These are phyloP conservation scores for Dendrocalamus sinicus DNA, from an alignment of 176 grass and related monocot genomes.

Conservation along the genomic window DNA sequence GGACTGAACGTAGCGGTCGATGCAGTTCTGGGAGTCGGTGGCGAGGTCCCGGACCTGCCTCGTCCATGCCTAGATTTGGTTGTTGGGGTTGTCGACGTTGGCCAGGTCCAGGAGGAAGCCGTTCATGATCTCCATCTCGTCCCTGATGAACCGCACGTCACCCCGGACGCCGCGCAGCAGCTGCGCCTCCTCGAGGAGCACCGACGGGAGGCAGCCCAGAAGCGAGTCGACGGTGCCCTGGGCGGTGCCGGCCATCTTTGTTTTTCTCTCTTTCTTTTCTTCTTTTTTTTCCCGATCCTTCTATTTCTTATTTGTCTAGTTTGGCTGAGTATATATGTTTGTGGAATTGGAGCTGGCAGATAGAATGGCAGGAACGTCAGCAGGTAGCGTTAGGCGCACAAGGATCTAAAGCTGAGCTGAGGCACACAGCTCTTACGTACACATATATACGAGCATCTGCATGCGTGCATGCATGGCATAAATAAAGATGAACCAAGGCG, in stretches of 20 bases:
- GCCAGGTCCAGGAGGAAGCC: neutral
- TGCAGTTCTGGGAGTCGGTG: conserved; percentile 6
- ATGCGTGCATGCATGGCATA: too few species aligned
- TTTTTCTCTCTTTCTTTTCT: neutral
- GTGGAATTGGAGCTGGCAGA: too few species aligned
- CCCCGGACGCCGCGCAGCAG: neutral
- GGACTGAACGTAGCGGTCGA: neutral
- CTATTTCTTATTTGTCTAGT: too few species aligned
- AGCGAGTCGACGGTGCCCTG: conserved; percentile 7
- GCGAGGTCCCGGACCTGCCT: conserved; percentile 17
- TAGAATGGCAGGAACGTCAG: too few species aligned
- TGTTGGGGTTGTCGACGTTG: neutral
- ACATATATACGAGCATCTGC: too few species aligned
- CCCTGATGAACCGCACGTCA: conserved; percentile 8
- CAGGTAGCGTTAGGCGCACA: too few species aligned
- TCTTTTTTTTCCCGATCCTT: neutral
- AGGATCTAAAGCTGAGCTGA: too few species aligned
- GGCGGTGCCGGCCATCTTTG: neutral
- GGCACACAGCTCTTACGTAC: too few species aligned
- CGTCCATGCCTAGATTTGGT: accelerated
- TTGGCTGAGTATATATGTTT: too few species aligned
- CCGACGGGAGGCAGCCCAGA: neutral
- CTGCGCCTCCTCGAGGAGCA: neutral
- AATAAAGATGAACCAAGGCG: too few species aligned
- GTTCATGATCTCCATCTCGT: conserved; percentile 26